These are phyloP conservation scores for Citrullus mucosospermus DNA, from an alignment of 306 rosid species.

Conservation along the genomic window DNA sequence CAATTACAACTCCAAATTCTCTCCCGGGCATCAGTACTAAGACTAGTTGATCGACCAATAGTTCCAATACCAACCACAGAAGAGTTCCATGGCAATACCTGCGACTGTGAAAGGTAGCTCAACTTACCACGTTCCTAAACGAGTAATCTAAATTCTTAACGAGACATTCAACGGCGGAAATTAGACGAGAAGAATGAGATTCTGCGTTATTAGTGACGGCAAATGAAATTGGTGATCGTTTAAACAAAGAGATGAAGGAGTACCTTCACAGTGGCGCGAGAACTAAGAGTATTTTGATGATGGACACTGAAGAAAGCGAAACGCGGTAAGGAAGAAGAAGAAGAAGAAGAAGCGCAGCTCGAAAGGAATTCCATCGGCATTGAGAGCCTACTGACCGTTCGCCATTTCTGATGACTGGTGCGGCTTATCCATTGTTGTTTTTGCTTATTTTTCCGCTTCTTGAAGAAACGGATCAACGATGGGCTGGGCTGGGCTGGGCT, in stretches of 20 bases:
- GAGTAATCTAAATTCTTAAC: not conserved
- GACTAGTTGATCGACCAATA: not conserved
- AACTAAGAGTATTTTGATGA: not conserved
- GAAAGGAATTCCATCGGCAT: conserved; percentile 45
- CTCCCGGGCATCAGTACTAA: not conserved
- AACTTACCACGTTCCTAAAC: not conserved
- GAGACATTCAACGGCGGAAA: not conserved
- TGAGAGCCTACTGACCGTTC: not conserved
- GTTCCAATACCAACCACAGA: not conserved
- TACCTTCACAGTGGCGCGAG: conserved; percentile 27
- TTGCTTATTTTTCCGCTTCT: not conserved
- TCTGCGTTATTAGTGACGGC: not conserved
- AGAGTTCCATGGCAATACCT: not conserved
- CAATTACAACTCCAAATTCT: conserved; percentile 13
- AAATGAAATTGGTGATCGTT: not conserved
- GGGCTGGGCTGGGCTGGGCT: not conserved
- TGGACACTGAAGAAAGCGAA: conserved; percentile 13
- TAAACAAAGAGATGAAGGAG: conserved; percentile 1
- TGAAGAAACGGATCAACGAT: not conserved
- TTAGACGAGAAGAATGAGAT: not conserved
- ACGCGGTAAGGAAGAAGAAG: conserved; percentile 16
- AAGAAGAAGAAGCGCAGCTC: conserved; percentile 23
- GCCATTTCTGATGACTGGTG: not conserved
- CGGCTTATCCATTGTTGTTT: not conserved
- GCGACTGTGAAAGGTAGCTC: not conserved